Base-by-base conservation (phyloP, 2,329 filamentous ascomycete species). In the Trichoderma sp. region DNA sequence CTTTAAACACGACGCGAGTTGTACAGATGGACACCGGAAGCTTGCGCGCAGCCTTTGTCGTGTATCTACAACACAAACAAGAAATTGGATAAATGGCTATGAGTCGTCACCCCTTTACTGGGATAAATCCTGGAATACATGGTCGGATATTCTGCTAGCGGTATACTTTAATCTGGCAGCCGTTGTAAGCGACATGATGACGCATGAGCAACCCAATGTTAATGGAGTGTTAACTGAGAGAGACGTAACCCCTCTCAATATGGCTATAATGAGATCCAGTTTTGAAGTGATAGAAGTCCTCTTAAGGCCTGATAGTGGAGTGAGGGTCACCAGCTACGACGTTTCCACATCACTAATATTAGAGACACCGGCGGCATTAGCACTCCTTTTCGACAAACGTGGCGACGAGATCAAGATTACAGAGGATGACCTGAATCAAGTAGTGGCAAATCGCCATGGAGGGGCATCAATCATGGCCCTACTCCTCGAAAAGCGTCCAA, bases 101-200 rank as follows among this genome's bases (percentile, higher is more conserved):
- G 27, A 10, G 17, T 13, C 25, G 9, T 53, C 7, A n/a, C 5
- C 13, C n/a, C 42, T 13, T 15, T 5, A 35, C 15, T 4, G 5
- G 10, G n/a, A 35, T 13, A 4, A 22, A n/a, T n/a, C n/a, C 8
- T 35, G 19, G 25, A 4, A 22, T 60, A 27, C 68, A 15, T 70
- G 67, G 68, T 60, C 64, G 34, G 67, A 70, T 52, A 39, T 72
- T 10, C 22, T 27, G 17, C 5, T 70, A 10, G 68, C 68, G 17
- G 67, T 67, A 56, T 64, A 50, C 67, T n/a, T 68, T 64, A 58
- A 67, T 39, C 64, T 72, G 6, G 34, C 29, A 19, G 12, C 17
- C 9, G 60, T 64, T 27, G 60, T 64, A 2, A 27, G 19, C 8
- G 35, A 59, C 27, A 59, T 59, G 8, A 45, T 59, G 12, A n/a